Conservation (phyloP, 1,284 basidiomycete genomes). For the Cryptococcus deneoformans region DNA sequence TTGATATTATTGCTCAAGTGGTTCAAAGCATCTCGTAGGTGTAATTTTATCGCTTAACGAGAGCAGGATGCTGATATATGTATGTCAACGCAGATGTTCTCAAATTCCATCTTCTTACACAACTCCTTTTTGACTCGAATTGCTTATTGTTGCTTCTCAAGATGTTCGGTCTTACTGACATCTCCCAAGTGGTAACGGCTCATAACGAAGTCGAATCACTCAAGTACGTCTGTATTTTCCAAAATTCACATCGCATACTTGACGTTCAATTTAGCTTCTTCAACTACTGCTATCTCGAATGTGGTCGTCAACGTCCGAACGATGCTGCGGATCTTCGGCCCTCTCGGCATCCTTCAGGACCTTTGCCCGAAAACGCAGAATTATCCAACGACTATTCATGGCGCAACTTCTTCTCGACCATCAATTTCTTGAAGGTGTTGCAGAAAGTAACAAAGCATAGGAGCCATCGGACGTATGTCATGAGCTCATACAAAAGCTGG, state of each 20-base stretch:
- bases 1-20: conserved; percentile 87
- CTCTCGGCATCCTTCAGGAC: background rate
- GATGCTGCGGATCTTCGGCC: conserved; percentile 53
- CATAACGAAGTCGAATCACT: conserved; percentile 85
- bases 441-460: conserved; percentile 96
- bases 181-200: conserved; percentile 74
- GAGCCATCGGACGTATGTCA: conserved; percentile 90
- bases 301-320: conserved; percentile 55
- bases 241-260: conserved; percentile 10
- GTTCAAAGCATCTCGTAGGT: conserved; percentile 96
- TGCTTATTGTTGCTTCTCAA: conserved; percentile 92
- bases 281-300: conserved; percentile 66
- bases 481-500: conserved; percentile 98
- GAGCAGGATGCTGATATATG: background rate
- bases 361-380: conserved; percentile 69
- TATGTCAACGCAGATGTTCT: conserved; percentile 67
- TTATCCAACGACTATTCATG: conserved; percentile 92
- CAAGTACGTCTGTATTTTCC: conserved; percentile 59
- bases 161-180: conserved; percentile 96
- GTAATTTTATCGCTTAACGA: background rate
- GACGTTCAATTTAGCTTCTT: conserved; percentile 68
- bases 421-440: conserved; percentile 97
- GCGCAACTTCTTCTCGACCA: conserved; percentile 97
- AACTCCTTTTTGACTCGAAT: conserved; percentile 90
- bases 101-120: conserved; percentile 97